Base-by-base conservation (phyloP, 2,329 filamentous ascomycete genomes). In the Orbilia oligospora region DNA sequence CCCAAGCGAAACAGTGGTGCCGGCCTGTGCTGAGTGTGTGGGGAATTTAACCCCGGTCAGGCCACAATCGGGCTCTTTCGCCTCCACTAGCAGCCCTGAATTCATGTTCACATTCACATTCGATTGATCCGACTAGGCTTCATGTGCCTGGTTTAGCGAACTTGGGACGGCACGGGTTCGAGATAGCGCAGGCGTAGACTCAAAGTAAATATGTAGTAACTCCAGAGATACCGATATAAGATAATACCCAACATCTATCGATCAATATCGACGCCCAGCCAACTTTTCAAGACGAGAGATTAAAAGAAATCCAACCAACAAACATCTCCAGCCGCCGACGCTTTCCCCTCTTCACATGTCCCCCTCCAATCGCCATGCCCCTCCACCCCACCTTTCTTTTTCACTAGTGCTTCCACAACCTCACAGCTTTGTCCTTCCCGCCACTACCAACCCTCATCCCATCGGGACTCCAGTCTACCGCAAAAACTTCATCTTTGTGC, bases 401-500 rank as follows among this genome's bases (percentile, higher is more conserved):
- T n/a, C 3, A 12, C 9, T 85, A 91, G 83, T 91, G 89, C 81
- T 89, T 87, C 90, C 90, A 92, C 49, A 91, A 84, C 81, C 90
- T 86, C 20, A 92, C 89, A 1, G 90, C 90, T 84, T 97, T 97
- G 84, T 99, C 96, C 84, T 95, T 95, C 9, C 96, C 96, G 69
- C 94, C 96, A 84, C 94, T 97, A 18, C 91, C 94, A 16, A 98
- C 94, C 81, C 91, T 91, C 81, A 93, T 89, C 8, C 76, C 76
- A n/a, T 80, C 76, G 2, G 76, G 76, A 41, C 58, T 79, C 64
- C 71, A 80, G 53, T 70, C 75, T 49, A 80, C 75, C 41, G 79
- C 65, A 27, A 80, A 93, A 80, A 99, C 76, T 27, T 72, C 63
- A 36, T 73, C 69, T 22, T 71, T 63, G 46, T 80, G 80, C 0